Percentiles rank a stretch among this genome's conserved stretches.
Evolutionary conservation across 805 yeast genomes (phyloP).

Genomic region (Sungouiozyma ichnusensis): DNA sequence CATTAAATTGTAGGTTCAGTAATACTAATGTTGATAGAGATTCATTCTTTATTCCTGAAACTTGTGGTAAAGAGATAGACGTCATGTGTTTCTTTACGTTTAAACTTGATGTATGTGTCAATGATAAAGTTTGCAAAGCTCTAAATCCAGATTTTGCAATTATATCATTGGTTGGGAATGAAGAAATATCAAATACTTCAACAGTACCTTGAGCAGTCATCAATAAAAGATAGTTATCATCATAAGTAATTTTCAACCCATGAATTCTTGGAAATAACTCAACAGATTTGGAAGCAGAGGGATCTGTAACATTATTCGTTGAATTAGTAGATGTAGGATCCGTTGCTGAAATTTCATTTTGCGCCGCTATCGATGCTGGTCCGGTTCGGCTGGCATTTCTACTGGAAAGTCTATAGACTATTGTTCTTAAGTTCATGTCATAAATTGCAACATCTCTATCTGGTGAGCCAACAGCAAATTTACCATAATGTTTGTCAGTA

Average conservation of each 20-base stretch:
- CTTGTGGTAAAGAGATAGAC: slow-evolving; percentile 45
- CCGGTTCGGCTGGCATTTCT: background rate
- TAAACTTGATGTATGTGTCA: slow-evolving; percentile 35
- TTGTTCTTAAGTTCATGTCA: slow-evolving; percentile 24
- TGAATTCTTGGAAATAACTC: slow-evolving; percentile 42
- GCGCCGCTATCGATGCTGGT: background rate
- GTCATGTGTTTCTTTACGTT: slow-evolving; percentile 51
- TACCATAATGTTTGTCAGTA: slow-evolving; percentile 28
- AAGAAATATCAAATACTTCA: slow-evolving; percentile 44
- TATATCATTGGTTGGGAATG: slow-evolving; percentile 15
- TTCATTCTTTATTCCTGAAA: background rate
- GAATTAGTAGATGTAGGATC: background rate
- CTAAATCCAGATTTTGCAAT: slow-evolving; percentile 1
- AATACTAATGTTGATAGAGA: slow-evolving; percentile 32
- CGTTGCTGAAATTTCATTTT: background rate
- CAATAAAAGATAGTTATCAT: slow-evolving; percentile 51
- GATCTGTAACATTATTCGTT: background rate
- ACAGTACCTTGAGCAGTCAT: slow-evolving; percentile 55
- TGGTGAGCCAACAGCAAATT: slow-evolving; percentile 66
- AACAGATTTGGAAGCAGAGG: background rate
- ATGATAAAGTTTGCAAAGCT: slow-evolving; percentile 11
- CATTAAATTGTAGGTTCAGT: slow-evolving; percentile 62
- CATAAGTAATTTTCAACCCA: slow-evolving; percentile 56
- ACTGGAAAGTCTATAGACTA: slow-evolving; percentile 18
- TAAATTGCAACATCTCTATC: slow-evolving; percentile 52